Evolutionary conservation across 2,329 filamentous ascomycete species (phyloP), one percentile per base, ranked within the genome.

Genomic region (Pyricularia pennisetigena): DNA sequence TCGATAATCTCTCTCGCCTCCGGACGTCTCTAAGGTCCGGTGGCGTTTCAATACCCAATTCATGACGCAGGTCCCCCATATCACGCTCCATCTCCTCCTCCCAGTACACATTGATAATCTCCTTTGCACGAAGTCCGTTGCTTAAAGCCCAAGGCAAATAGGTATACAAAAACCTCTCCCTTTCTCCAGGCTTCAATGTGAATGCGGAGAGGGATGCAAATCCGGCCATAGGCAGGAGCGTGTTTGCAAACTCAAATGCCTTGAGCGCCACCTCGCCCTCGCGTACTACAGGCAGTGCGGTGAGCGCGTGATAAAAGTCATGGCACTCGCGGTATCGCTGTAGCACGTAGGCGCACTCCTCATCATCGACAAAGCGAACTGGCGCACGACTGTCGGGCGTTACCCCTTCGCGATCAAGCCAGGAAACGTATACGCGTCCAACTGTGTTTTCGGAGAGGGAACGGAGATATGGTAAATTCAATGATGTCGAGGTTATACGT

Each of bases 321-420:
- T 99, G 95, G 72, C 91, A 97, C 79, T 99, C 95, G 70, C 95
- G 89, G 79, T 99, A 99, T 68, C 95, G 88, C 82, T 98, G 95
- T 91, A 99, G 96, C 24, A 98, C 95, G 81, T 98, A 99, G 49
- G 95, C 95, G 77, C 94, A 97, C 80, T 99, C 95, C 73, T 91
- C 89, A 75, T 98, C 89, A 78, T 98, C 94, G 70, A 99, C 93
- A 80, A 96, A 98, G 67, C 91, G 88, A 61, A 99, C 95, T 1
- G 79, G 77, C 59, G 90, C 83, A 64, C 95, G 88, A 7, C 94
- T 97, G 78, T 99, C 95, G 0, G 95, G 95, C 10, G 91, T 91
- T 16, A 99, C 94, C 70, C 92, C 92, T 79, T 99, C 95, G 64
- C 91, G 87, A 78, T 97, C 93, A n/a, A 98, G 85, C 94, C 95